Conservation (phyloP, 2,329 filamentous ascomycete genomes). For the Knoxdaviesia proteae region DNA sequence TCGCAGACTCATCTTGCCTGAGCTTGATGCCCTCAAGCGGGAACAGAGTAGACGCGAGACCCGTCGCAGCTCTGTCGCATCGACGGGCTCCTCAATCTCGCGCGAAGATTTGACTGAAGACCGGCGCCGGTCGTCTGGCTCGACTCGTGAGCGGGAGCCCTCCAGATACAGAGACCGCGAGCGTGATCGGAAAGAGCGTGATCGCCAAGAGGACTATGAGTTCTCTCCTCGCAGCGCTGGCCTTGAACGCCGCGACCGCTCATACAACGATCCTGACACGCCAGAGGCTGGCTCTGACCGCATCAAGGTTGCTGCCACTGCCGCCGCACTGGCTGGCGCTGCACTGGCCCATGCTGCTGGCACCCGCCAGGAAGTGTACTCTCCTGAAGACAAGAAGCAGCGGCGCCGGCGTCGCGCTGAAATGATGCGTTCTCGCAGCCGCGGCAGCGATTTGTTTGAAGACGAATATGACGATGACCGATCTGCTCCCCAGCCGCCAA, state of each 20-base stretch:
- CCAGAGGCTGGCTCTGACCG: conserved; percentile 23
- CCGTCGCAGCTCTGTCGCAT: conserved; percentile 42
- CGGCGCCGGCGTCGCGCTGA: conserved; percentile 31
- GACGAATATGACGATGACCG: conserved; percentile 35
- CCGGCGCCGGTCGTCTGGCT: conserved; percentile 33
- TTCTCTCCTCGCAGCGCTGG: conserved; percentile 27
- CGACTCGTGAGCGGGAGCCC: background rate
- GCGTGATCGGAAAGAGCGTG: conserved; percentile 17
- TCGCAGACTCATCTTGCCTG: conserved; percentile 69
- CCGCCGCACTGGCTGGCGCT: conserved; percentile 12
- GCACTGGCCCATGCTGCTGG: conserved; percentile 6
- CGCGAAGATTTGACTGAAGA: conserved; percentile 36
- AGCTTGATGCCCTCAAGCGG: conserved; percentile 76
- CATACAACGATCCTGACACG: conserved; percentile 19
- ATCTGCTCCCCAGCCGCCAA: conserved; percentile 41
- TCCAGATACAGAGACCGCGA: conserved; percentile 5
- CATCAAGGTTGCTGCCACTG: conserved; percentile 21
- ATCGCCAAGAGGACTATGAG: conserved; percentile 32
- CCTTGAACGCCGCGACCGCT: conserved; percentile 23
- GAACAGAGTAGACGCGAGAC: conserved; percentile 61
- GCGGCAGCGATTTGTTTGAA: conserved; percentile 21
- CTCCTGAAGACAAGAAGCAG: conserved; percentile 3
- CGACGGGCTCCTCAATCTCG: conserved; percentile 32
- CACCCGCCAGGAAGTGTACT: conserved; percentile 7
- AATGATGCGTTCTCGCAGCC: conserved; percentile 20